A percentile compares a stretch with the other conserved stretches of the same genome.
Conservation (phyloP, 2,329 filamentous ascomycete genomes). For the Colletotrichum sublineola region DNA sequence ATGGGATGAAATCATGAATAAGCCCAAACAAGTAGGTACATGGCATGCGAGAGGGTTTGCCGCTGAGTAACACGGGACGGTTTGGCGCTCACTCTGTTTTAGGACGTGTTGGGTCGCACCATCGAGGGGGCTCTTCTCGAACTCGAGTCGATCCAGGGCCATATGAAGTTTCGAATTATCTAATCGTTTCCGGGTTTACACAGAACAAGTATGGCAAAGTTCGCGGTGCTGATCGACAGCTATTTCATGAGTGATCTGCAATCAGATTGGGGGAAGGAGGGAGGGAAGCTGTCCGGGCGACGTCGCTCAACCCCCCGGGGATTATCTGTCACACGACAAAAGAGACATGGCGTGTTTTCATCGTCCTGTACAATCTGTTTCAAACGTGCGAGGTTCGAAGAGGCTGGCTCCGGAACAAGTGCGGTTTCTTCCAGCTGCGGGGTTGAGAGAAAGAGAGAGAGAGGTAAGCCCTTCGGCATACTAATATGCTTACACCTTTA, state of each 20-base stretch:
- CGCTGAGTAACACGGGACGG: not conserved
- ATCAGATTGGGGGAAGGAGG: not conserved
- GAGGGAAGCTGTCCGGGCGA: not conserved
- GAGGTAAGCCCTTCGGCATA: not conserved
- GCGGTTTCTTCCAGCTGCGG: not conserved
- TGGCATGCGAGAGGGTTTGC: not conserved
- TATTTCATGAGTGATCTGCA: conserved; percentile 10
- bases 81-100: conserved; percentile 19
- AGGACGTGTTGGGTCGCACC: conserved; percentile 2
- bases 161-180: not conserved
- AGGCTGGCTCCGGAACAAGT: not conserved
- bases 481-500: not conserved
- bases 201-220: not conserved
- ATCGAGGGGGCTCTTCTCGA: not conserved
- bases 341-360: not conserved
- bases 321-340: not conserved
- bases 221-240: conserved; percentile 2
- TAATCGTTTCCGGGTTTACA: not conserved
- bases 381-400: not conserved
- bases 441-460: not conserved
- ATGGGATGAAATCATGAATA: not conserved
- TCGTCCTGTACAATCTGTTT: not conserved
- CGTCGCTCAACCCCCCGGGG: not conserved
- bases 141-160: not conserved
- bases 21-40: not conserved